Base-by-base conservation (phyloP, 805 yeast genomes). In the Myxozyma mucilagina region DNA sequence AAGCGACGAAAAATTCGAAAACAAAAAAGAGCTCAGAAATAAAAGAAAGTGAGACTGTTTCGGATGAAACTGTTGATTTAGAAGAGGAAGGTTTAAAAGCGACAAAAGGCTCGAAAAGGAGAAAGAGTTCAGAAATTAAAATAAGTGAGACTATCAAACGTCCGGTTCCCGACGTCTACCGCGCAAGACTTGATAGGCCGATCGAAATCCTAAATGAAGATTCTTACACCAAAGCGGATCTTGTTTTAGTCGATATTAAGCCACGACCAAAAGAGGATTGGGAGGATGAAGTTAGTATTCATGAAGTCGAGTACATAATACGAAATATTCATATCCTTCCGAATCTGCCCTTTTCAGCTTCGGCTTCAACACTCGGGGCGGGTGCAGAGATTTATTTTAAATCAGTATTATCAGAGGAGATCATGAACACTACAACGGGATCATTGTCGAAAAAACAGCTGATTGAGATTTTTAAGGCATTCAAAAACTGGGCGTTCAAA, bases 401-500 rank as follows among this genome's bases (percentile, higher is more conserved):
- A 3, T 4, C 14, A 6, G 76, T 75, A 0, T 53, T 86, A 1
- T 68, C 83, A 54, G 70, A 80, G 14, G 82, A 78, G 61, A 70
- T 71, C 3, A 38, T 50, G 54, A 36, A 38, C 20, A 50, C 11
- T 18, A 8, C 24, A 29, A 38, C 81, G 87, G 0, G 72, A 75
- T 14, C 79, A 81, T 74, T 91, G 50, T 76, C 84, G 0, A 70
- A 75, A 1, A 82, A 81, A 0, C 93, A 90, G n/a, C 76, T 87
- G 61, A 60, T 77, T 5, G 66, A 72, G 5, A 70, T 92, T 5
- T 77, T 84, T 9, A 73, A 80, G 2, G 77, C 75, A 1, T 90
- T 87, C 70, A 79, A 77, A 45, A 69, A 74, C 13, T 93, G 97
- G 98, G 94, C 97, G 0, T 93, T 91, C 78, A 90, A 86, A 72